phyloP scores from a whole-genome alignment of 805 yeast genomes.

The Torulaspora franciscae region DNA sequence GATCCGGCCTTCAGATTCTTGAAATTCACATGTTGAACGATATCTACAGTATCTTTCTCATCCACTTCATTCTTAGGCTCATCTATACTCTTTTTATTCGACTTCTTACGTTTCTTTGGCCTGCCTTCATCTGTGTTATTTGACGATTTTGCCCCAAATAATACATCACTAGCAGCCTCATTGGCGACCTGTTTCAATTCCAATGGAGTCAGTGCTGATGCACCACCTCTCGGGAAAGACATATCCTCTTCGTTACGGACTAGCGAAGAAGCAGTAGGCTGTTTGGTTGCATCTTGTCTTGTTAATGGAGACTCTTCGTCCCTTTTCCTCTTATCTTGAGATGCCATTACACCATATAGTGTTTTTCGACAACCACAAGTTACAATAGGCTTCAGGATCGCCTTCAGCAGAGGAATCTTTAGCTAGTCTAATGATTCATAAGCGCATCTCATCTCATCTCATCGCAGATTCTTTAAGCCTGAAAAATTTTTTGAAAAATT shows the following conservation, averaged over 20 bases:
- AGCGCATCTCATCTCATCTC: conserved; percentile 25
- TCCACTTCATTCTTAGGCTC: conserved; percentile 15
- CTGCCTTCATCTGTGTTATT: conserved; percentile 20
- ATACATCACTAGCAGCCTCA: conserved; percentile 84
- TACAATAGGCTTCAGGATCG: not conserved
- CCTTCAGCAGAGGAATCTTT: not conserved
- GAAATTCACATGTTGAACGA: conserved; percentile 57
- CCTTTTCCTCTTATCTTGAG: conserved; percentile 45
- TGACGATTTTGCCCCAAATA: conserved; percentile 45
- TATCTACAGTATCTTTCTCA: conserved; percentile 24
- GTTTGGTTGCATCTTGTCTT: conserved; percentile 39
- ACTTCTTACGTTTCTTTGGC: conserved; percentile 42
- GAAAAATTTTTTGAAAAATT: conserved; percentile 12
- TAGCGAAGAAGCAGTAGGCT: conserved; percentile 37
- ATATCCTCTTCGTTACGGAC: conserved; percentile 37
- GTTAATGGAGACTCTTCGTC: conserved; percentile 42
- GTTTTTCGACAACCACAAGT: not conserved
- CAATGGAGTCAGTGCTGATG: conserved; percentile 75
- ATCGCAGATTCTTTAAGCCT: conserved; percentile 15
- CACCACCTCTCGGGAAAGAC: conserved; percentile 94
- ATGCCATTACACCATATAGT: conserved; percentile 10
- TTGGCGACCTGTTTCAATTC: conserved; percentile 90
- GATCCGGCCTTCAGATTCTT: conserved; percentile 67
- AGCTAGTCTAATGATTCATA: not conserved
- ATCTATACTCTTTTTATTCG: conserved; percentile 24